Conservation (phyloP, 1,139 yeast genomes). For the Debaryomycetaceae sp. region DNA sequence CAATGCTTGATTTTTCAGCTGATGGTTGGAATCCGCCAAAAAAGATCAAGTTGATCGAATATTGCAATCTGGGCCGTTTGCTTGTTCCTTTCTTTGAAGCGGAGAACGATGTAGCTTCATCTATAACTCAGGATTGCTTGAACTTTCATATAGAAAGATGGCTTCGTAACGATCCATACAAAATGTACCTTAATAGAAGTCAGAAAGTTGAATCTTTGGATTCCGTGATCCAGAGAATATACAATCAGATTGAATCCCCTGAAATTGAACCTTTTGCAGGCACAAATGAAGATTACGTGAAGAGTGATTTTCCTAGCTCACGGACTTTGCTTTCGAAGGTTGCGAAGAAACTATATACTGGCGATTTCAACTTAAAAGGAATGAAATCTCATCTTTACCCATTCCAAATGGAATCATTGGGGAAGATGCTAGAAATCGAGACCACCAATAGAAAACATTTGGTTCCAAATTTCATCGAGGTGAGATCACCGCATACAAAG, state of each 20-base stretch:
- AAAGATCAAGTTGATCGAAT: constrained; percentile 3
- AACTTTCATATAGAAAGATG: constrained; percentile 35
- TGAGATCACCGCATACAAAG: constrained; percentile 19
- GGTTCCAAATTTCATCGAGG: constrained; percentile 42
- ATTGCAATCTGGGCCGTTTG: background rate
- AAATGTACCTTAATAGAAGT: background rate
- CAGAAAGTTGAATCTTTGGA: constrained; percentile 11
- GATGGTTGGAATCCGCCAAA: constrained; percentile 8
- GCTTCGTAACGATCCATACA: constrained; percentile 13
- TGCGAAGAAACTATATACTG: background rate
- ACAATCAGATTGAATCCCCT: constrained; percentile 41
- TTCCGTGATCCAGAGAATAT: constrained; percentile 28
- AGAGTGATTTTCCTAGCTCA: constrained; percentile 10
- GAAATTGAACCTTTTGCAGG: constrained; percentile 17
- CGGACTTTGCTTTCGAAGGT: background rate
- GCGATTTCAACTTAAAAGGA: constrained; percentile 25
- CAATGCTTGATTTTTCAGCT: constrained; percentile 36
- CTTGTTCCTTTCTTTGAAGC: background rate
- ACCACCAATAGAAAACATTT: constrained; percentile 25
- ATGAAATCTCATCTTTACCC: constrained; percentile 49
- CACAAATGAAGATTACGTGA: constrained; percentile 3
- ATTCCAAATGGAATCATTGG: constrained; percentile 56
- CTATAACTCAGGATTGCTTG: background rate
- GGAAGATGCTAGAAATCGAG: constrained; percentile 58
- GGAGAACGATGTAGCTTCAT: background rate